Conservation (phyloP, 176 grass and related monocot genomes). For the Carex scoparia region DNA sequence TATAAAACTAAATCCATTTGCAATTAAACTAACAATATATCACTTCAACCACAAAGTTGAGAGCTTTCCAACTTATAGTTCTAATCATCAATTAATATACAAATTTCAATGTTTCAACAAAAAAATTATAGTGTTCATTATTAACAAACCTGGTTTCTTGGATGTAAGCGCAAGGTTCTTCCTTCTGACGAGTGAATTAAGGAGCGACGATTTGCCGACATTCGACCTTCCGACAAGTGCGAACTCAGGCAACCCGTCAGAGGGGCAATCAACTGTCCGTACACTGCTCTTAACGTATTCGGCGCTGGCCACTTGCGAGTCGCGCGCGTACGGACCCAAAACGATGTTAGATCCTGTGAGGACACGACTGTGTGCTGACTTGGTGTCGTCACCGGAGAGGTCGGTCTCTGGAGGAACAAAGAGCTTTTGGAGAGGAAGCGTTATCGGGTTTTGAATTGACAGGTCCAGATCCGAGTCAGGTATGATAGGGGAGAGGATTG, state of each 20-base stretch:
- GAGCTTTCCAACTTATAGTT: neutral
- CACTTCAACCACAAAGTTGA: neutral
- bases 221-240: constrained; percentile 88
- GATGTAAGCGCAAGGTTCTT: constrained; percentile 93
- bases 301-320: constrained; percentile 57
- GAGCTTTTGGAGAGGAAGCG: constrained; percentile 61
- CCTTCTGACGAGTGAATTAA: constrained; percentile 82
- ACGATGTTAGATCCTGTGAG: constrained; percentile 94
- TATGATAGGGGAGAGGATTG: neutral
- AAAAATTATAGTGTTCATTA: neutral
- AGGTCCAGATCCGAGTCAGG: constrained; percentile 9
- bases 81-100: too few relatives aligned
- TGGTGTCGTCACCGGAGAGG: constrained; percentile 19
- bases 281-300: constrained; percentile 96
- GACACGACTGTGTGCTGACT: constrained; percentile 43
- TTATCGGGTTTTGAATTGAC: constrained; percentile 23
- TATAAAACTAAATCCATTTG: neutral
- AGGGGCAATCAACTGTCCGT: constrained; percentile 66
- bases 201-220: constrained; percentile 86
- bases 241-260: constrained; percentile 77
- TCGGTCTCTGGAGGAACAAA: constrained; percentile 69
- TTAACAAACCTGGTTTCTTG: constrained; percentile 72
- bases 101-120: too few relatives aligned
- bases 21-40: neutral
- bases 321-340: constrained; percentile 65